These are phyloP conservation scores for Hsuehochloa calcarea DNA, from an alignment of 176 grass and related monocot genomes.

Conservation along the genomic window DNA sequence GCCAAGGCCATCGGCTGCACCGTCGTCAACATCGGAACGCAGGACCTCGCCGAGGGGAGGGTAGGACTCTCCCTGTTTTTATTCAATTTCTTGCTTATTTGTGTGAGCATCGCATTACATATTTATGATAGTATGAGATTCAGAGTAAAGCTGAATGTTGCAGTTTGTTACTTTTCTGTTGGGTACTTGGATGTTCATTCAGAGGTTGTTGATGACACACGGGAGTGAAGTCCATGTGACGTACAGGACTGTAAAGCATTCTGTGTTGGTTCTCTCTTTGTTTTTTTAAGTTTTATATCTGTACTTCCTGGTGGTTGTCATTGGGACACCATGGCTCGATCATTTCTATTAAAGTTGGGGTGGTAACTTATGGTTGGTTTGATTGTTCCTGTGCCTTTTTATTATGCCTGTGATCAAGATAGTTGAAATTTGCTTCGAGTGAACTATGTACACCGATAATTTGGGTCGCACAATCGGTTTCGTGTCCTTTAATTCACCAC, in stretches of 20 bases:
- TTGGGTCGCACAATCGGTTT: background rate
- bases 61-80: too few species aligned
- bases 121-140: too few species aligned
- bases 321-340: too few species aligned
- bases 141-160: conserved; percentile 17
- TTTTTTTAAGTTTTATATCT: conserved; percentile 20
- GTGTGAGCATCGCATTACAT: too few species aligned
- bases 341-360: too few species aligned
- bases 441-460: background rate
- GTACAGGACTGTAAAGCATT: conserved; percentile 23
- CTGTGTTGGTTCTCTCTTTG: conserved; percentile 10
- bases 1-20: too few species aligned
- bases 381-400: background rate
- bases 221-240: conserved; percentile 40
- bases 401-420: background rate
- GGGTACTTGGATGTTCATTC: conserved; percentile 19
- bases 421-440: background rate
- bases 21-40: too few species aligned
- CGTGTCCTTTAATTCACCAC: background rate
- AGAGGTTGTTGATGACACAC: conserved; percentile 18
- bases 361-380: too few species aligned
- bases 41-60: too few species aligned
- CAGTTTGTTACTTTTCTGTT: conserved; percentile 5
- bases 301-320: too few species aligned
- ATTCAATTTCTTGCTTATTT: too few species aligned